phyloP scores from a whole-genome alignment of 169 alveolate species.

The Plasmodium malariae region DNA sequence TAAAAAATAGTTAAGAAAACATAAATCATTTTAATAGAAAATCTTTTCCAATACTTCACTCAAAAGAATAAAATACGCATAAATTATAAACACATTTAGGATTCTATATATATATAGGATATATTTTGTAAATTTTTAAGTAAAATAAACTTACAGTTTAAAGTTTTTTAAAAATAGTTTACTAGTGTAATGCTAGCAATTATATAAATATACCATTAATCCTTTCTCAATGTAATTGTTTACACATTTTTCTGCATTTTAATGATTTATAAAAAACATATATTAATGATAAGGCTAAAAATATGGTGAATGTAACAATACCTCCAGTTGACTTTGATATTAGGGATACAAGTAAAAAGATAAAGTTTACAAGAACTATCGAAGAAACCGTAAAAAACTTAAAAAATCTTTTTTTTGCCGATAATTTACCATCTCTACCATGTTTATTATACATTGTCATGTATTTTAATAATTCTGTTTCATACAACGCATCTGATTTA shows the following conservation, averaged over 20 bases:
- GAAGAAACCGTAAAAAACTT: background rate
- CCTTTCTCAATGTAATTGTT: background rate
- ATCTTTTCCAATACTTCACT: too few relatives aligned
- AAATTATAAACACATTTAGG: too few relatives aligned
- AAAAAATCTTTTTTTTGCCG: background rate
- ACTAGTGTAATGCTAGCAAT: background rate
- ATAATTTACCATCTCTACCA: background rate
- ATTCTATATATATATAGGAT: too few relatives aligned
- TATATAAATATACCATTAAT: background rate
- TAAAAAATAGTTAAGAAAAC: too few relatives aligned
- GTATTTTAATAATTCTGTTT: background rate
- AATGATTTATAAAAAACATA: background rate
- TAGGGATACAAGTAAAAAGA: constrained; percentile 3
- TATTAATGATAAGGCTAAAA: background rate
- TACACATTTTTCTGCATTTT: background rate
- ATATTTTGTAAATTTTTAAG: too few relatives aligned
- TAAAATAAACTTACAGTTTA: too few relatives aligned
- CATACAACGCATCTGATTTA: constrained; percentile 25
- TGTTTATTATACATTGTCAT: background rate
- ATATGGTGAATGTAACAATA: background rate
- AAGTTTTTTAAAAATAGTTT: too few relatives aligned
- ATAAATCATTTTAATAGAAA: too few relatives aligned
- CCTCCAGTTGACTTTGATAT: background rate
- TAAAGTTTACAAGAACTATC: background rate
- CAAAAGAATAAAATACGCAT: too few relatives aligned